phyloP scores from a whole-genome alignment of 805 yeast genomes.

The Zygoascus biomembranicola region DNA sequence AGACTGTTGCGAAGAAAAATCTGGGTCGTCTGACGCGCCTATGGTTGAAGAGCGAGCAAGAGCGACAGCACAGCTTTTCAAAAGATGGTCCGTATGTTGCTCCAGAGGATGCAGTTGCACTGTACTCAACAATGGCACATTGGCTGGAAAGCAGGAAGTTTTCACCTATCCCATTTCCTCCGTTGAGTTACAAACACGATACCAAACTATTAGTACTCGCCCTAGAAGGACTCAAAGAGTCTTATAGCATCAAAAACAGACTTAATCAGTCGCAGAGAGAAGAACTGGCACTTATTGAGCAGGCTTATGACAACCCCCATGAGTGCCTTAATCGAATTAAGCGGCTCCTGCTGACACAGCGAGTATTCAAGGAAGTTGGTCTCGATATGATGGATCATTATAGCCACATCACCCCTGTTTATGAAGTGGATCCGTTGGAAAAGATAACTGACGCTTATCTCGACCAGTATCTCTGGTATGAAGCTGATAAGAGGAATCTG shows the following conservation, averaged over 20 bases:
- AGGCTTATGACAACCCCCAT: constrained; percentile 95
- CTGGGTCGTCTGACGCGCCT: constrained; percentile 83
- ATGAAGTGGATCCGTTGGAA: constrained; percentile 83
- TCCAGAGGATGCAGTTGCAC: constrained; percentile 80
- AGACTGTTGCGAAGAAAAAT: constrained; percentile 88
- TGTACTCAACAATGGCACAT: constrained; percentile 79
- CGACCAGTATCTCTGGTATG: constrained; percentile 95
- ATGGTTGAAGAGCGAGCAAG: constrained; percentile 91
- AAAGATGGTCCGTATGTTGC: constrained; percentile 81
- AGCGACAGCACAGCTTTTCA: constrained; percentile 69
- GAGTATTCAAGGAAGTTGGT: constrained; percentile 85
- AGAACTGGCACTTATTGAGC: constrained; percentile 87
- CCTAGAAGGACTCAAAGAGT: constrained; percentile 76
- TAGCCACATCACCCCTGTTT: constrained; percentile 76
- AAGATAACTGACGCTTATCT: constrained; percentile 93
- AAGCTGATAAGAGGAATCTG: constrained; percentile 74
- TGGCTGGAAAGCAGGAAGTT: constrained; percentile 85
- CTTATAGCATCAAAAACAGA: constrained; percentile 65
- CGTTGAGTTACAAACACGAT: constrained; percentile 84
- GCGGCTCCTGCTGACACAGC: constrained; percentile 70
- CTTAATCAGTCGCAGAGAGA: constrained; percentile 83
- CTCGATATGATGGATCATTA: constrained; percentile 89
- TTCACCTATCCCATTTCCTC: constrained; percentile 89
- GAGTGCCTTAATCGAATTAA: constrained; percentile 83
- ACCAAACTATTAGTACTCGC: constrained; percentile 86